Evolutionary conservation across 352 stramenopile species (phyloP), one percentile per base, ranked within the genome.

Genomic region (Peronospora destructor): DNA sequence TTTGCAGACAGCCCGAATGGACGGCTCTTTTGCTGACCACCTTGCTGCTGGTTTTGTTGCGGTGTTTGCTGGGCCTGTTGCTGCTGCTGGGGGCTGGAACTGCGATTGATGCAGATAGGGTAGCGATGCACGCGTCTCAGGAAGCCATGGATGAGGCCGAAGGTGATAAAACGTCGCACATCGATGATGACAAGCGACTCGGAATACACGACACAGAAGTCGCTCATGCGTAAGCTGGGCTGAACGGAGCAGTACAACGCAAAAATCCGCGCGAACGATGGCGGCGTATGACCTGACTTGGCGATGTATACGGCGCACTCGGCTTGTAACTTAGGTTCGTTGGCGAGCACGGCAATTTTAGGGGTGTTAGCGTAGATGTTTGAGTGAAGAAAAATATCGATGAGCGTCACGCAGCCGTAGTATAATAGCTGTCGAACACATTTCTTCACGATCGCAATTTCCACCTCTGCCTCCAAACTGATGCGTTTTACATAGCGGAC

Each of bases 401-500:
- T 90, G 57, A 96, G 75, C 12, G 75, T 78, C 46, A 95, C 83
- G 53, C 83, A 95, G 46, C 77, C 78, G 45, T 92, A 95, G 69
- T 95, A 94, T 16, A 95, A 56, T 51, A 95, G 63, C 60, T 92
- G 84, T 0, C 74, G 81, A 25, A 95, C 52, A 52, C 82, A 94
- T 32, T 88, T 87, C 60, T 94, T 96, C 13, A 95, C 82, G 45
- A 92, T 88, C 23, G 76, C 68, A 37, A 94, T 78, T 49, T 94
- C 83, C 12, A 95, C 84, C 44, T 94, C 82, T 32, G 86, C 81
- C 34, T 94, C 84, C 32, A 95, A 44, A 48, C 76, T 87, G 46
- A 96, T 95, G 39, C 85, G 82, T 58, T 94, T 94, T 34, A 93
- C 68, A 67, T 93, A 95, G 41, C 87, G 85, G 51, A 96, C 79